Conservation (phyloP, 2,329 filamentous ascomycete species). For the Epichloe hybrida region DNA sequence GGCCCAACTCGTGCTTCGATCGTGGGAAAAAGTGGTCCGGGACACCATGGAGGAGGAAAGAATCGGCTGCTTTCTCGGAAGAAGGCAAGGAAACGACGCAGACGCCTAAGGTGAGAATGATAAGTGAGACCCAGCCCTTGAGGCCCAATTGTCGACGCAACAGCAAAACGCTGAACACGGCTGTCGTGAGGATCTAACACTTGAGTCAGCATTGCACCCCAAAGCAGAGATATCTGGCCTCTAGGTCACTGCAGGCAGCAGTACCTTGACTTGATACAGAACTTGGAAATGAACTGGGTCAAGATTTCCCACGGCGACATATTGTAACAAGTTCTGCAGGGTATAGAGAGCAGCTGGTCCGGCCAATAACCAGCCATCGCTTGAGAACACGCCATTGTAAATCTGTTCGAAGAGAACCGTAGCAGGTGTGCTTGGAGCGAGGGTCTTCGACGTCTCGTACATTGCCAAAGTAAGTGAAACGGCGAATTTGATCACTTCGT, state of each 20-base stretch:
- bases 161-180: constrained; percentile 71
- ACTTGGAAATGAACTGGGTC: constrained; percentile 90
- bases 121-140: constrained; percentile 67
- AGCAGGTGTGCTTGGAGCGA: constrained; percentile 66
- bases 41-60: constrained; percentile 50
- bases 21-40: constrained; percentile 61
- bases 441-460: constrained; percentile 68
- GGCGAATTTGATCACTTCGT: constrained; percentile 80
- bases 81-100: constrained; percentile 72
- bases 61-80: constrained; percentile 36
- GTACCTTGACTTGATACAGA: constrained; percentile 79
- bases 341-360: constrained; percentile 84
- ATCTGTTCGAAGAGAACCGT: constrained; percentile 71
- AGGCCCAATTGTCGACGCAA: constrained; percentile 56
- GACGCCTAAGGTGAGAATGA: constrained; percentile 70
- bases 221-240: not conserved
- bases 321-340: constrained; percentile 85
- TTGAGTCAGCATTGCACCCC: not conserved
- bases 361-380: constrained; percentile 89
- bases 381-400: constrained; percentile 67
- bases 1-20: constrained; percentile 63
- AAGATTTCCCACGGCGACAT: constrained; percentile 79
- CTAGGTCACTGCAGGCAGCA: constrained; percentile 7
- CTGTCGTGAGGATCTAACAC: constrained; percentile 64
- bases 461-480: constrained; percentile 78